Evolutionary conservation across 2,329 filamentous ascomycete species (phyloP).

Genomic region (Trichoderma simmonsii): DNA sequence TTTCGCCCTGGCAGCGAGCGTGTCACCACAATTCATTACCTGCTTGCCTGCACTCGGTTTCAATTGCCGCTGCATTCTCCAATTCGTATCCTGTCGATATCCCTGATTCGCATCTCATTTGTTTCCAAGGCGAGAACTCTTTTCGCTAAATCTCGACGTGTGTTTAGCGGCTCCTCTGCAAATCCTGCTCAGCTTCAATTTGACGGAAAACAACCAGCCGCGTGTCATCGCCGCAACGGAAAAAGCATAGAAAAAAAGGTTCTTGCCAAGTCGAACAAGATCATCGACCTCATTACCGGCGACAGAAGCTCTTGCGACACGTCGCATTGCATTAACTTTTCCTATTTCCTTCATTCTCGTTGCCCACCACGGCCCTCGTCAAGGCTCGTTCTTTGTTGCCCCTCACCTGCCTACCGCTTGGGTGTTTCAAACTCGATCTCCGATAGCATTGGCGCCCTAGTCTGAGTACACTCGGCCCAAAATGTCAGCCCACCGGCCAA

Average conservation of each 20-base stretch:
- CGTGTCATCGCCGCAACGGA: conserved; percentile 1
- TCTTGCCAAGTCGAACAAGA: background rate
- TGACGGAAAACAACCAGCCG: conserved; percentile 4
- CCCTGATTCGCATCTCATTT: background rate
- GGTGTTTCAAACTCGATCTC: conserved; percentile 25
- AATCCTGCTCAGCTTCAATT: background rate
- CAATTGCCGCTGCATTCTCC: conserved; percentile 8
- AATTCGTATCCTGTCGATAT: background rate
- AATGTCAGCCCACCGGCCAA: conserved; percentile 90
- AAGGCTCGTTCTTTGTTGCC: conserved; percentile 29
- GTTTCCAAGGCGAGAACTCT: background rate
- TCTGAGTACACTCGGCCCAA: conserved; percentile 28
- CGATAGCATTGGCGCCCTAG: conserved; percentile 29
- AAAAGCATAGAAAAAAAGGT: background rate
- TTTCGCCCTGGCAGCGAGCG: conserved; percentile 18
- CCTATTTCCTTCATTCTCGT: conserved; percentile 23
- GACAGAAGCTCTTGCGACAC: conserved; percentile 9
- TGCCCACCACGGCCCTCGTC: conserved; percentile 39
- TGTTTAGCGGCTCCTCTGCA: conserved; percentile 7
- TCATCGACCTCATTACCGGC: background rate
- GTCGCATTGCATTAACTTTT: background rate
- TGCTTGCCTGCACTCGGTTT: background rate
- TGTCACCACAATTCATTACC: conserved; percentile 11
- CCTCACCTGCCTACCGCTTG: conserved; percentile 27
- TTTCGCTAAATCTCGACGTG: conserved; percentile 14